Conservation (phyloP, 495 filamentous ascomycete species). For the Penicillium desertorum region DNA sequence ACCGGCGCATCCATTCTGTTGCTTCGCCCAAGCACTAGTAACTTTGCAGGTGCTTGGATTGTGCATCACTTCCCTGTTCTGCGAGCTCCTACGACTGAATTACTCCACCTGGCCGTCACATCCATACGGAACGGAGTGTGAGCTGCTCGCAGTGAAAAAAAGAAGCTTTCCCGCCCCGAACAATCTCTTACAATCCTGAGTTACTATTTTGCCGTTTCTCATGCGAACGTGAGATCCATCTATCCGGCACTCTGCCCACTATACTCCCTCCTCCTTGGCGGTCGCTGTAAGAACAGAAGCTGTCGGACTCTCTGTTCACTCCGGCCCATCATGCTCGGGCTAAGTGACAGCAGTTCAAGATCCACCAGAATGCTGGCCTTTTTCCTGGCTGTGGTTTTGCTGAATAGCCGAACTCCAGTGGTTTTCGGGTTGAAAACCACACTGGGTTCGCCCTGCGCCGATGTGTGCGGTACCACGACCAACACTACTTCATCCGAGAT, state of each 20-base stretch:
- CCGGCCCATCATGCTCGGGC: conserved; percentile 19
- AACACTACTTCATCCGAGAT: conserved; percentile 54
- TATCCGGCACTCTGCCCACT: conserved; percentile 17
- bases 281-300: conserved; percentile 11
- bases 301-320: conserved; percentile 9
- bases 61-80: conserved; percentile 9
- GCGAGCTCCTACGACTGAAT: conserved; percentile 7
- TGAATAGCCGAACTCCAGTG: conserved; percentile 23
- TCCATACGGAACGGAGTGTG: conserved; percentile 10
- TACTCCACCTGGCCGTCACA: conserved; percentile 21
- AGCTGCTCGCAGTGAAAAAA: conserved; percentile 27
- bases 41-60: conserved; percentile 16
- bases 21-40: conserved; percentile 3
- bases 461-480: conserved; percentile 46
- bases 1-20: conserved; percentile 15
- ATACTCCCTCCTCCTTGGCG: conserved; percentile 7
- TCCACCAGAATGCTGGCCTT: conserved; percentile 14
- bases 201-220: conserved; percentile 13
- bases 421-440: conserved; percentile 38
- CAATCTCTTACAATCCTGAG: background rate
- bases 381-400: conserved; percentile 16
- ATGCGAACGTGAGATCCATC: conserved; percentile 26
- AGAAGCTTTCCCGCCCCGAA: conserved; percentile 27
- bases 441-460: conserved; percentile 53
- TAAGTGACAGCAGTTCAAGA: conserved; percentile 7